Percentiles rank a stretch among this genome's conserved stretches.
These are phyloP conservation scores for Catharanthus roseus DNA, from an alignment of 257 asterid species.

Conservation along the genomic window DNA sequence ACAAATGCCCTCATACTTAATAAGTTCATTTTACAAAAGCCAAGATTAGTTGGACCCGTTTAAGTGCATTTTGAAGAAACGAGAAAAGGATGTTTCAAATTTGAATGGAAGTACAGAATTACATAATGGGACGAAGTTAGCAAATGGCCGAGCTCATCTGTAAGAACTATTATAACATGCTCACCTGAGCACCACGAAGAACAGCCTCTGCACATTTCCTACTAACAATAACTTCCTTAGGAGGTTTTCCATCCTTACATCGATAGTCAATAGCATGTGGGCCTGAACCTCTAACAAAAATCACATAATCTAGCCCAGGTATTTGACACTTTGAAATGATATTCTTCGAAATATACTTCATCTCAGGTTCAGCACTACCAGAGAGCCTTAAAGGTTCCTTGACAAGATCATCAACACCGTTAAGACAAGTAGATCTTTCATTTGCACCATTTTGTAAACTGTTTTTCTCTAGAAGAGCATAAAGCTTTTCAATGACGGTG, in stretches of 20 bases:
- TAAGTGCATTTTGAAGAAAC: not conserved
- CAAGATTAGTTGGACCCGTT: not conserved
- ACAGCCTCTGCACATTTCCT: conserved; percentile 99
- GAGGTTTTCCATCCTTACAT: conserved; percentile 45
- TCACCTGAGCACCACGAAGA: conserved; percentile 98
- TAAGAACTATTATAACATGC: conserved; percentile 14
- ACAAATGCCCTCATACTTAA: not conserved
- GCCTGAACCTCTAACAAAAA: conserved; percentile 80
- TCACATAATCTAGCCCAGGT: conserved; percentile 64
- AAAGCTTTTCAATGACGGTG: conserved; percentile 61
- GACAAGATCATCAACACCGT: conserved; percentile 15
- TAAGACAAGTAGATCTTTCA: conserved; percentile 22
- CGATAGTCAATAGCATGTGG: conserved; percentile 75
- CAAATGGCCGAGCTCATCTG: not conserved
- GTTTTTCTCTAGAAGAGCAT: conserved; percentile 42
- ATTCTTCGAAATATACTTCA: conserved; percentile 16
- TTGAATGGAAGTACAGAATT: not conserved
- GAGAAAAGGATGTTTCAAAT: not conserved
- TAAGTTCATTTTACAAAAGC: not conserved
- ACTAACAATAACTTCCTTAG: conserved; percentile 90
- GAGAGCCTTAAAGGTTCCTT: conserved; percentile 14
- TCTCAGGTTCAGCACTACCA: conserved; percentile 19
- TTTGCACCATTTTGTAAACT: conserved; percentile 25
- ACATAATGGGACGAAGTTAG: not conserved
- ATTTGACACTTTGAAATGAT: conserved; percentile 55